Conservation (phyloP, 2,329 filamentous ascomycete species). For the Colletotrichum noveboracense region DNA sequence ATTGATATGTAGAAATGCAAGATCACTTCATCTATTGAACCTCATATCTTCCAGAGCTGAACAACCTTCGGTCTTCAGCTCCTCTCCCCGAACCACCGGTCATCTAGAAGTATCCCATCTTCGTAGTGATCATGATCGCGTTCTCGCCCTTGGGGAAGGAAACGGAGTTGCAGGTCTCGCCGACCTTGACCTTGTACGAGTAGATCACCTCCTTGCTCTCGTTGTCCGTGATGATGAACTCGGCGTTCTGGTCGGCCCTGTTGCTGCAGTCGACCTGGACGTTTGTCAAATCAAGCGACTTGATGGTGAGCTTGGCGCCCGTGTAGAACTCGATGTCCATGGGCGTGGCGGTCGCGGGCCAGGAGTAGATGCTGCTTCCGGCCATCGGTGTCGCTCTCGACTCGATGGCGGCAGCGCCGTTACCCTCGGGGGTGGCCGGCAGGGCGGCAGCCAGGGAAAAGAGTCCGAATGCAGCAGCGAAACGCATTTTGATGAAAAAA, state of each 20-base stretch:
- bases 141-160: neutral
- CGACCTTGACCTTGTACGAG: neutral
- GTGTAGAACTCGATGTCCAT: neutral
- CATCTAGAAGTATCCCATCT: neutral
- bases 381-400: neutral
- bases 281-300: neutral
- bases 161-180: neutral
- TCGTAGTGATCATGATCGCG: neutral
- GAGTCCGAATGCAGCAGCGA: neutral
- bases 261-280: neutral
- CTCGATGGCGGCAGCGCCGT: neutral
- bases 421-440: neutral
- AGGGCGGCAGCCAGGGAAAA: neutral
- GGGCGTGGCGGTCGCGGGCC: neutral
- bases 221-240: neutral
- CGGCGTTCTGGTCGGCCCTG: neutral
- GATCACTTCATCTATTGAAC: neutral
- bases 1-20: neutral
- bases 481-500: neutral
- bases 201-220: neutral
- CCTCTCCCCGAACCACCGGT: accelerated
- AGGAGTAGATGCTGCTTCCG: neutral
- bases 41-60: neutral
- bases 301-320: neutral
- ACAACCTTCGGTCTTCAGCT: neutral